Conservation (phyloP, 1,284 basidiomycete genomes). For the Cystobasidium slooffiae region DNA sequence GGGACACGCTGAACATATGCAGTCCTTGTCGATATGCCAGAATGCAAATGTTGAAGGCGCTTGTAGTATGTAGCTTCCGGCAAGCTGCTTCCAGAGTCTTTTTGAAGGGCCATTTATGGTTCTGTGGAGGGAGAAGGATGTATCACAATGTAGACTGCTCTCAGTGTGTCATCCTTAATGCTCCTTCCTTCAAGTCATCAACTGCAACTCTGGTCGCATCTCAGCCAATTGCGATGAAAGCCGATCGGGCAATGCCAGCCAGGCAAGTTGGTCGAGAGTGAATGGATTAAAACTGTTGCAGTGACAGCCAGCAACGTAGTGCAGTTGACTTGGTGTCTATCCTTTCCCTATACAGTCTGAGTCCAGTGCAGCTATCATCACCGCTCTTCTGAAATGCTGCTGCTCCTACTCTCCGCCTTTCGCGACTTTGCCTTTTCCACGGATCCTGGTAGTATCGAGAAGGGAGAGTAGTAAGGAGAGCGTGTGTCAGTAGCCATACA, state of each 20-base stretch:
- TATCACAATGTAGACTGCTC: too few relatives aligned
- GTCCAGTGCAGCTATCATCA: not conserved
- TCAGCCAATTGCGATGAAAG: slow-evolving; percentile 13
- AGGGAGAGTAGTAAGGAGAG: not conserved
- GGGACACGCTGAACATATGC: too few relatives aligned
- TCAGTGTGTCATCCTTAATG: too few relatives aligned
- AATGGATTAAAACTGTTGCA: not conserved
- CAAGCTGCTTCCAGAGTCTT: too few relatives aligned
- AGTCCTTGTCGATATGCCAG: too few relatives aligned
- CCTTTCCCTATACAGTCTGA: not conserved
- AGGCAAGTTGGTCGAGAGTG: not conserved
- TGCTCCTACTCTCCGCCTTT: slow-evolving; percentile 23
- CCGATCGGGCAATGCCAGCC: not conserved
- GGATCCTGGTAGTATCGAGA: slow-evolving; percentile 9
- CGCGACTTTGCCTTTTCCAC: slow-evolving; percentile 14
- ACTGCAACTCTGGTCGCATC: not conserved
- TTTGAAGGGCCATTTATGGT: too few relatives aligned
- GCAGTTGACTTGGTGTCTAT: not conserved
- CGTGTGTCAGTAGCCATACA: not conserved
- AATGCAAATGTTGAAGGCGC: too few relatives aligned
- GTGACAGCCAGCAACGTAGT: not conserved
- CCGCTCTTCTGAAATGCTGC: not conserved
- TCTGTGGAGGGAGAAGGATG: too few relatives aligned
- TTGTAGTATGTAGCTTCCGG: too few relatives aligned
- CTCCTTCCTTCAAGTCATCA: not conserved